phyloP scores from a whole-genome alignment of 495 filamentous ascomycete species.

The Hypoxylon fragiforme region DNA sequence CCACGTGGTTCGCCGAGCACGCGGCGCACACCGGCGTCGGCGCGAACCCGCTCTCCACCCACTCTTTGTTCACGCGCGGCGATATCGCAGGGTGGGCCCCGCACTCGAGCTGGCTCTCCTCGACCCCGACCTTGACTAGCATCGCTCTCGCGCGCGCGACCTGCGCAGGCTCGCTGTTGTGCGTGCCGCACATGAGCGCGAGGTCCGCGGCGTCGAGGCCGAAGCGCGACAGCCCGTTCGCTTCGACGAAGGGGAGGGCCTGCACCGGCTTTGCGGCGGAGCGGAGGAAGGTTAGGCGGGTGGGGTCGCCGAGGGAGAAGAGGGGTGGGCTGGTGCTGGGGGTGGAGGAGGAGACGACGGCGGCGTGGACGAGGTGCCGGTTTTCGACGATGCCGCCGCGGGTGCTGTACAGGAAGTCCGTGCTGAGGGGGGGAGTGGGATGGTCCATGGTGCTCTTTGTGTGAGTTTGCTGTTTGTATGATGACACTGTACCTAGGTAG shows the following conservation, averaged over 20 bases:
- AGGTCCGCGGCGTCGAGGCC: conserved; percentile 44
- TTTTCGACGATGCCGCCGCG: background rate
- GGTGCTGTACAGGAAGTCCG: background rate
- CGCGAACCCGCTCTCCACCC: conserved; percentile 30
- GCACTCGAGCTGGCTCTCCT: conserved; percentile 36
- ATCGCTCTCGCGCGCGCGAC: conserved; percentile 40
- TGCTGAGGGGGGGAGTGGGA: too few species aligned
- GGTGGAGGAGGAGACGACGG: conserved; percentile 40
- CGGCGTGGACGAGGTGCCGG: conserved; percentile 1
- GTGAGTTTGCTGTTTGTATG: too few species aligned
- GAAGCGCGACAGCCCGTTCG: conserved; percentile 30
- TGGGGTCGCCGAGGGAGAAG: conserved; percentile 43
- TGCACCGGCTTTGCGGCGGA: conserved; percentile 51
- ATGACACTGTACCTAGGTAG: too few species aligned
- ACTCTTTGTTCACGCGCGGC: conserved; percentile 29
- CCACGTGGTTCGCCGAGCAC: conserved; percentile 49
- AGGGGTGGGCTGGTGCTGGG: conserved; percentile 40
- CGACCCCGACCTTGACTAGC: conserved; percentile 33
- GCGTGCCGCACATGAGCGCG: conserved; percentile 51
- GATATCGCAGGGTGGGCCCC: conserved; percentile 9
- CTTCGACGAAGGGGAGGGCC: conserved; percentile 25
- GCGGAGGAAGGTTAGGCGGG: conserved; percentile 42
- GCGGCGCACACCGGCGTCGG: conserved; percentile 42
- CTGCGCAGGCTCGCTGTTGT: conserved; percentile 48
- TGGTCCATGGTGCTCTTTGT: too few species aligned